These are phyloP conservation scores for Saitoella complicata DNA, from an alignment of 805 yeast genomes.

Conservation along the genomic window DNA sequence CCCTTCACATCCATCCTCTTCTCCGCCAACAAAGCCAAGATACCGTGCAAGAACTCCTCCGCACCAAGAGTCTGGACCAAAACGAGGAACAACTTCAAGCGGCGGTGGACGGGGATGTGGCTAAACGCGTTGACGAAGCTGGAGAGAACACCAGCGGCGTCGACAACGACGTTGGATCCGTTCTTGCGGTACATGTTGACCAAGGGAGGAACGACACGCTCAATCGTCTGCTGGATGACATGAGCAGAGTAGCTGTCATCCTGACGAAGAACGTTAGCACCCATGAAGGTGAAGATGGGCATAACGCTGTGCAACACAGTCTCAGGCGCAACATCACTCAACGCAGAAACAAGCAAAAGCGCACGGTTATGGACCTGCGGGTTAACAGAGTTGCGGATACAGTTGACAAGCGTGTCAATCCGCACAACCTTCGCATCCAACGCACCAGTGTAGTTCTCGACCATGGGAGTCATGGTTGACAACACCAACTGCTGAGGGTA, in stretches of 20 bases:
- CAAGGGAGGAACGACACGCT: conserved; percentile 81
- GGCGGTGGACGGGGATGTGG: conserved; percentile 91
- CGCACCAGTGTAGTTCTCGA: conserved; percentile 12
- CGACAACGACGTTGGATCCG: not conserved
- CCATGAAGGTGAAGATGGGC: conserved; percentile 99
- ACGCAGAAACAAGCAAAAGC: conserved; percentile 65
- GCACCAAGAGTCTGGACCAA: conserved; percentile 65
- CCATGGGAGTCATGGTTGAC: not conserved
- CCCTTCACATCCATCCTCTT: not conserved
- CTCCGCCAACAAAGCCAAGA: conserved; percentile 56
- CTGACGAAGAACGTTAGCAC: conserved; percentile 90
- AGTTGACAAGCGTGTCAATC: conserved; percentile 79
- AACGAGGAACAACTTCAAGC: conserved; percentile 69
- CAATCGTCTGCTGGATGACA: conserved; percentile 81
- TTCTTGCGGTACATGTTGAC: conserved; percentile 11
- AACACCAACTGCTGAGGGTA: conserved; percentile 1
- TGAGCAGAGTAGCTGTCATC: conserved; percentile 90
- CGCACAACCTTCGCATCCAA: conserved; percentile 54
- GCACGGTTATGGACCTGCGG: conserved; percentile 91
- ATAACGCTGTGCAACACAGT: conserved; percentile 85
- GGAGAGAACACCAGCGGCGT: conserved; percentile 37
- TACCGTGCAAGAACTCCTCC: conserved; percentile 46
- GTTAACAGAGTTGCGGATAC: conserved; percentile 73
- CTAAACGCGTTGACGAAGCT: conserved; percentile 89
- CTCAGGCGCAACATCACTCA: conserved; percentile 83